phyloP scores from a whole-genome alignment of 331 rosid species.

The Acacia pycnantha region DNA sequence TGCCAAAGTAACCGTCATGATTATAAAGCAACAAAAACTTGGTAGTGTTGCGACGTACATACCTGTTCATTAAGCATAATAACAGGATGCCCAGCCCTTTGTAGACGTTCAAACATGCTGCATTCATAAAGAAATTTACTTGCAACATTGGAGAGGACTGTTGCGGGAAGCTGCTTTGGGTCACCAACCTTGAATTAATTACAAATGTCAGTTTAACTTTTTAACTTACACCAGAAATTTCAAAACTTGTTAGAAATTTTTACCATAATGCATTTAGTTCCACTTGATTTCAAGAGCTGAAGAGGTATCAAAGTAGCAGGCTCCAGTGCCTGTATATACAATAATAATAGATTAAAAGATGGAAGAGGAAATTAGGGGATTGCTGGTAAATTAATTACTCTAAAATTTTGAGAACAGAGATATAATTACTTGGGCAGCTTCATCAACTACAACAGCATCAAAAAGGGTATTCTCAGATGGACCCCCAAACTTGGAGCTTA shows the following conservation, averaged over 20 bases:
- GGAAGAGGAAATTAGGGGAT: conserved; percentile 20
- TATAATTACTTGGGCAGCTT: conserved; percentile 89
- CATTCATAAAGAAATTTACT: conserved; percentile 82
- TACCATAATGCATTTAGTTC: conserved; percentile 90
- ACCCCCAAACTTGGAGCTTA: conserved; percentile 69
- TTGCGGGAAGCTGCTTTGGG: conserved; percentile 99
- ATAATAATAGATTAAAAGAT: conserved; percentile 30
- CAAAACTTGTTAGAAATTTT: conserved; percentile 24
- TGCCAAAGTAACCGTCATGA: not conserved
- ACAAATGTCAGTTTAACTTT: conserved; percentile 38
- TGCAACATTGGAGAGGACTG: conserved; percentile 90
- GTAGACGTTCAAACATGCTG: conserved; percentile 98
- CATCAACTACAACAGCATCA: conserved; percentile 93
- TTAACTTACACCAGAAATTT: conserved; percentile 16
- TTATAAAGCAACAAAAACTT: not conserved
- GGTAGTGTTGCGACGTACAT: conserved; percentile 11
- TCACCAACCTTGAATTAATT: conserved; percentile 82
- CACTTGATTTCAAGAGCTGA: conserved; percentile 85
- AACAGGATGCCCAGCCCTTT: conserved; percentile 93
- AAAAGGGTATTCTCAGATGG: conserved; percentile 85
- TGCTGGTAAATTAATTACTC: conserved; percentile 23
- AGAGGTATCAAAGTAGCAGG: conserved; percentile 98
- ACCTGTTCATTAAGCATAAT: conserved; percentile 94
- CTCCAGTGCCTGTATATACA: conserved; percentile 77
- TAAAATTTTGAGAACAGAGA: conserved; percentile 19